Percentiles rank a stretch among this genome's conserved stretches.
Conservation (phyloP, 768 basidiomycete species). For the Grammothele lineata region DNA sequence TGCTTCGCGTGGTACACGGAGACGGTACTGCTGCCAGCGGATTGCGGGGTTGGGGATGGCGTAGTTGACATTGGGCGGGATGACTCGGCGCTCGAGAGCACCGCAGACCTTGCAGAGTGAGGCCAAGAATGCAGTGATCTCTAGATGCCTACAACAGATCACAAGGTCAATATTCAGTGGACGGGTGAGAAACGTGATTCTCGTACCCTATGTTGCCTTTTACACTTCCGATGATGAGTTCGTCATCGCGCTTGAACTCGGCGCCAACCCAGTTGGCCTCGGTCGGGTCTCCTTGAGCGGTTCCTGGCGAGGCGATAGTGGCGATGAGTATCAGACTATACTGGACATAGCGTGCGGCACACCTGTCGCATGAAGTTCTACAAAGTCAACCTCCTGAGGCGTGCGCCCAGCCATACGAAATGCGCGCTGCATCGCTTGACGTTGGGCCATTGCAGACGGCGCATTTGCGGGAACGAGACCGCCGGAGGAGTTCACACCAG, state of each 20-base stretch:
- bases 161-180: background rate
- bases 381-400: constrained; percentile 41
- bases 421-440: constrained; percentile 34
- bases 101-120: constrained; percentile 41
- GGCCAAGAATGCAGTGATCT: constrained; percentile 42
- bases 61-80: constrained; percentile 41
- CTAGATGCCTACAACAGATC: constrained; percentile 28
- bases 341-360: background rate
- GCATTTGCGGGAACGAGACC: constrained; percentile 33
- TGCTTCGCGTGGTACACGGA: constrained; percentile 31
- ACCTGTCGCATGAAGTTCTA: constrained; percentile 51
- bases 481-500: constrained; percentile 35
- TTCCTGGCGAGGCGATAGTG: constrained; percentile 21
- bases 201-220: constrained; percentile 44
- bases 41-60: constrained; percentile 33
- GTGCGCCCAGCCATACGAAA: constrained; percentile 27
- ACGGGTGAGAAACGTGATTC: background rate
- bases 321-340: too few relatives aligned
- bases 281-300: constrained; percentile 44
- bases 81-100: constrained; percentile 31
- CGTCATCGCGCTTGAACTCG: constrained; percentile 29
- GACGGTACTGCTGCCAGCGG: constrained; percentile 33
- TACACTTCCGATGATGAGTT: constrained; percentile 38
- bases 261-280: constrained; percentile 47
- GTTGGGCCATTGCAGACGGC: constrained; percentile 35